Base-by-base conservation (phyloP, 441 rosid species). In the Daphne laureola region DNA sequence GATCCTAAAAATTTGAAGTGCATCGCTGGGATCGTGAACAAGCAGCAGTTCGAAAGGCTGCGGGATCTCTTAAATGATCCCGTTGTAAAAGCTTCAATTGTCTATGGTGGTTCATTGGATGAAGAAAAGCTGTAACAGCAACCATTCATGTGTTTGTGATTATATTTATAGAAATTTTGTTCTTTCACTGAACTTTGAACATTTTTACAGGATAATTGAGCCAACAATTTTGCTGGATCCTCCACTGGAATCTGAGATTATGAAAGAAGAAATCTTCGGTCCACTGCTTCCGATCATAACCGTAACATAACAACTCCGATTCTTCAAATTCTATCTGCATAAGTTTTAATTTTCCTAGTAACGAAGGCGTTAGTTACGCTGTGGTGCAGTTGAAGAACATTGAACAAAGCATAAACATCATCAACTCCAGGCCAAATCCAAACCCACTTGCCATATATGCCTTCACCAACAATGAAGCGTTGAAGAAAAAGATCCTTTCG, bases 201-300 rank as follows among this genome's bases (percentile, higher is more conserved):
- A 12, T 55, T 56, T 64, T 64, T 31, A 50, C 70, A 90, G 97
- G 79, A 73, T 69, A 60, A 75, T 90, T 47, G 93, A 81, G 72
- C 97, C 96, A 38, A 84, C 97, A 36, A 81, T 90, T 68, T 72
- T 90, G 75, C 67, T 90, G 58, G 75, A 90, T 73, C 95, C 95
- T 59, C 95, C 98, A 36, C 83, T 83, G 53, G 95, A 87, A 64
- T 78, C 98, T 45, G 79, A 83, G 71, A 59, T 91, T 40, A 87
- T 91, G 96, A 83, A 64, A 3, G 88, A 80, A 60, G 98, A 87
- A 75, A 79, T 90, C 31, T 90, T 90, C 17, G 97, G 97, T n/a
- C 96, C 97, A 3, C 48, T 90, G 63, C 96, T 90, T 60, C 96
- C 97, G 0, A 74, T 90, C 55, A 77, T 90, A 67, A 90, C 91